Base-by-base conservation (phyloP, 257 asterid species). In the Fraxinus quadrangulata region DNA sequence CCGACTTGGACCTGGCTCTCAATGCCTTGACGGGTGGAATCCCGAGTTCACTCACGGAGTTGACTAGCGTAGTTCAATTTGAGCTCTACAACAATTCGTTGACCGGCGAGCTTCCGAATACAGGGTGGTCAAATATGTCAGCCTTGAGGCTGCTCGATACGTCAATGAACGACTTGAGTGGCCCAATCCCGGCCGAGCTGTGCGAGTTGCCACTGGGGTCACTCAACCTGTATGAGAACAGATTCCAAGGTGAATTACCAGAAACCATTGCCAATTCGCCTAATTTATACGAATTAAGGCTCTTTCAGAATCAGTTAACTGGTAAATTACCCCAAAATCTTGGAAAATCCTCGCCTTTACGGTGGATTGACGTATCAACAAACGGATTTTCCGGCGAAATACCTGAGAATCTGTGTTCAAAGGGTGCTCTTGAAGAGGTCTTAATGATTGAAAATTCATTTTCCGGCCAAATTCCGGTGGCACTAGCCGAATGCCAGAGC, bases 31-130 rank as follows among this genome's bases (percentile, higher is more conserved):
- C 85, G 74, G 98, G 99, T 28, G 66, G 81, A 30, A 85, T 96
- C 11, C 99, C 98, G 75, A 75, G 84, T 67, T 85, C 97, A 68
- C 79, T 96, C 78, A 90, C 97, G 5, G 92, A 86, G 84, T 84
- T 96, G 75, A 81, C 87, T 11, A 87, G 90, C 76, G 84, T 65
- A 40, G 94, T 90, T 2, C 99, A 96, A 84, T 77, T 96, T 56
- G 99, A 96, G 92, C 96, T 96, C 56, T 96, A 89, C 63, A 96
- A 92, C 72, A 96, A 96, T 86, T 87, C 99, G 33, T 73, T 96
- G 74, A 86, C 86, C 10, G 99, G 99, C 3, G 96, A 85, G 79
- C 28, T 96, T 6, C 98, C 98, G 75, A 80, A 73, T 69, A 68
- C 68, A n/a, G 99, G 99, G 56, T 96, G 99, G 99, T 78, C 90